Conservation (phyloP, 1,284 basidiomycete genomes). For the Boletellus sp. region DNA sequence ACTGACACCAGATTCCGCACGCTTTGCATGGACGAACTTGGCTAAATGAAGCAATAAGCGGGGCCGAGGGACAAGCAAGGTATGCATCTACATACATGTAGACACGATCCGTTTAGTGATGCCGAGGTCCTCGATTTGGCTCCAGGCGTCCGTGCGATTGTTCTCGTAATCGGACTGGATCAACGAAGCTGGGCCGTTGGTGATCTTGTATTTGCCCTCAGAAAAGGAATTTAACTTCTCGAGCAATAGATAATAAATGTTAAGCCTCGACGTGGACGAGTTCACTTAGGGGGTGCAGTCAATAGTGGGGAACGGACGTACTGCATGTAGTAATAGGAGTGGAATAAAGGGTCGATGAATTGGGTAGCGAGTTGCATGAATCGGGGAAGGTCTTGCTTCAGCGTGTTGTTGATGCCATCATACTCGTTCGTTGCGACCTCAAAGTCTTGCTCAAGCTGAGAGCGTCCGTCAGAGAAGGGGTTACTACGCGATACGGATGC, state of each 20-base stretch:
- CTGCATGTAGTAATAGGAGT: conserved; percentile 99
- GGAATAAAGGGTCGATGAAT: conserved; percentile 95
- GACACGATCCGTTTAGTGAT: conserved; percentile 82
- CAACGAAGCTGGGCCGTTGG: conserved; percentile 60
- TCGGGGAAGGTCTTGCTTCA: conserved; percentile 91
- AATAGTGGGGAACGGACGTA: conserved; percentile 41
- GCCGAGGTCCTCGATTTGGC: conserved; percentile 69
- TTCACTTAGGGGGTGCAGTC: background rate
- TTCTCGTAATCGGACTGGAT: conserved; percentile 79
- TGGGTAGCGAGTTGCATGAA: conserved; percentile 86
- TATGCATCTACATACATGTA: conserved; percentile 61
- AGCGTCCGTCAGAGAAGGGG: conserved; percentile 3
- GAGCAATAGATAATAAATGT: conserved; percentile 90
- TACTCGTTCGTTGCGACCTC: conserved; percentile 94
- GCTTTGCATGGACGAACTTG: conserved; percentile 57
- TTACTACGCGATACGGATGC: background rate
- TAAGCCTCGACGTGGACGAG: conserved; percentile 56
- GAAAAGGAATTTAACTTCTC: conserved; percentile 90
- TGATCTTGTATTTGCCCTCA: conserved; percentile 79
- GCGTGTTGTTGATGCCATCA: conserved; percentile 89
- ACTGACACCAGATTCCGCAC: conserved; percentile 35
- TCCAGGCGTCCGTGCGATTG: conserved; percentile 77
- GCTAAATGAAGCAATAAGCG: conserved; percentile 38
- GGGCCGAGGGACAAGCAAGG: background rate
- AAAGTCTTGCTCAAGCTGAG: conserved; percentile 94